These are phyloP conservation scores for Venturia effusa DNA, from an alignment of 2,329 filamentous ascomycete species.

Conservation along the genomic window DNA sequence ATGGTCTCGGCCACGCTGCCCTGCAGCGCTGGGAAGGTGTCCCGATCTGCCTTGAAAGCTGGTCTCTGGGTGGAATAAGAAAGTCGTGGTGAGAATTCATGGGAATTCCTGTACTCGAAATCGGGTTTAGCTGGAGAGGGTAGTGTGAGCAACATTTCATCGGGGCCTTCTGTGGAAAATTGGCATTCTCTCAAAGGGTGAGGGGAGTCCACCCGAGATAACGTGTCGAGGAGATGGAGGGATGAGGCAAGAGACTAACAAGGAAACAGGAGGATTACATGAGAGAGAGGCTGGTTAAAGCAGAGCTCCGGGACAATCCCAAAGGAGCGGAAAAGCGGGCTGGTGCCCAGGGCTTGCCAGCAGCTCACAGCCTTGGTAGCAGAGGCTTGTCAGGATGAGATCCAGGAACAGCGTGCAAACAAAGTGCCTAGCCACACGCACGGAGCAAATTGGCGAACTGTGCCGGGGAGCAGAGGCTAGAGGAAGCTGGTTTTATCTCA, in stretches of 20 bases:
- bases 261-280: slow-evolving; percentile 7
- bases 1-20: slow-evolving; percentile 21
- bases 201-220: not conserved
- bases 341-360: slow-evolving; percentile 7
- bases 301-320: not conserved
- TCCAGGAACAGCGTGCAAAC: not conserved
- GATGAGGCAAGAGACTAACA: not conserved
- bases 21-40: slow-evolving; percentile 8
- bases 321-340: slow-evolving; percentile 7
- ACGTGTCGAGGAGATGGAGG: not conserved
- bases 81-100: slow-evolving; percentile 9
- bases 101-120: slow-evolving; percentile 9
- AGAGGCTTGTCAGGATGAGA: slow-evolving; percentile 22
- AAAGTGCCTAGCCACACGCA: not conserved
- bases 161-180: not conserved
- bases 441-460: not conserved
- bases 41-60: slow-evolving; percentile 6
- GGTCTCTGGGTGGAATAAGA: slow-evolving; percentile 4
- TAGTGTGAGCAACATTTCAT: slow-evolving; percentile 12
- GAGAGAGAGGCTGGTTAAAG: slow-evolving; percentile 2
- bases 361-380: not conserved
- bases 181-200: not conserved
- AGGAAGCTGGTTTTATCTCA: slow-evolving; percentile 19
- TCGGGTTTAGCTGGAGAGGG: slow-evolving; percentile 9
- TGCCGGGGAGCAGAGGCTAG: slow-evolving; percentile 7